A percentile compares a stretch with the other conserved stretches of the same genome.
Conservation (phyloP, 768 basidiomycete genomes). For the Cystobasidium onofrii region DNA sequence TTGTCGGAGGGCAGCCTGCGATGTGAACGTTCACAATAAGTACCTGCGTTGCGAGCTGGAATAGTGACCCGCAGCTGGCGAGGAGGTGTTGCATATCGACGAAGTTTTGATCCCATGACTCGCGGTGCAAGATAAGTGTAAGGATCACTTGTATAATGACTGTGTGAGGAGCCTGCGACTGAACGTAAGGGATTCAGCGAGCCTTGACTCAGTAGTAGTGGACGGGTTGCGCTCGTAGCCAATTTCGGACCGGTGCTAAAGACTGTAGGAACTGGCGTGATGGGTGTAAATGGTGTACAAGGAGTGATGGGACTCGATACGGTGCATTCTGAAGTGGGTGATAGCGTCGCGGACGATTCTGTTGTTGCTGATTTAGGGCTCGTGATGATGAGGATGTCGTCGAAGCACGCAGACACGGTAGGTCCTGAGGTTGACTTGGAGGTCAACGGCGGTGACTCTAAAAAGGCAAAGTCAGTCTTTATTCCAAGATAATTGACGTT, state of each 20-base stretch:
- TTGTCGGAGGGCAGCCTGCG: background rate
- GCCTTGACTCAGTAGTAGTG: no score
- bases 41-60: background rate
- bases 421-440: background rate
- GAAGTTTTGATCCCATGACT: background rate
- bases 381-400: background rate
- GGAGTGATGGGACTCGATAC: background rate
- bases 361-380: background rate
- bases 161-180: no score
- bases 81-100: constrained; percentile 1
- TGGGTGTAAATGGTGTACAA: background rate
- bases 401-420: background rate
- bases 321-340: background rate
- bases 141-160: background rate
- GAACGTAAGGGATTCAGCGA: no score
- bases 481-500: no score
- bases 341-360: background rate
- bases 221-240: background rate
- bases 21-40: background rate
- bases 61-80: background rate
- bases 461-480: background rate
- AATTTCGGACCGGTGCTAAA: background rate
- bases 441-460: background rate
- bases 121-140: background rate
- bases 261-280: background rate